Base-by-base conservation (phyloP, 2,329 filamentous ascomycete genomes). In the Diplodia corticola region DNA sequence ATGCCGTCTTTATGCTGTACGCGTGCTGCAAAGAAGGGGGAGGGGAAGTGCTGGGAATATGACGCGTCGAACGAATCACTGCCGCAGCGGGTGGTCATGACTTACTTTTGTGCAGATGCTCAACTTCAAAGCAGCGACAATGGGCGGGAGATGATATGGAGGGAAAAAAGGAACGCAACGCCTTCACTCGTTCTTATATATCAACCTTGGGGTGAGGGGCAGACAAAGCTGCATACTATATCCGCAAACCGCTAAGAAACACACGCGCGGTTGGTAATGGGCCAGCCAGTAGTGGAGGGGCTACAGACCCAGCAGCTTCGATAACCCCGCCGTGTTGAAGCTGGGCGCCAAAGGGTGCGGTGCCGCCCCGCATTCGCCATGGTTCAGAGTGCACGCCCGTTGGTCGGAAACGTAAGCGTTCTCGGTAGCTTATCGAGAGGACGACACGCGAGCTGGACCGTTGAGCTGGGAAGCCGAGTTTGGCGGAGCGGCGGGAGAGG, bases 221-320 rank as follows among this genome's bases (percentile, higher is more conserved):
- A 20, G 12, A 13, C 17, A 17, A 44, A 40, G n/a, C 17, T n/a
- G 57, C 57, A 26, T 61, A 49, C 15, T 49, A 40, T 61, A 61
- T 49, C 57, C 57, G 40, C 57, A 61, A 61, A 61, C 24, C 44
- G 57, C 57, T 49, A 61, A 61, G 44, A 61, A 35, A 61, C 26
- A 49, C 57, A 35, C 37, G 26, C 12, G n/a, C 17, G 9, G 37
- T 49, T 44, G 37, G 46, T 49, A 22, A 26, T 5, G 48, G 10
- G 22, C 5, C 48, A 26, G 20, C 17, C 48, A 26, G 20, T 24
- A 50, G 20, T 22, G n/a, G 13, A 17, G 46, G 46, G 10, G 46
- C 20, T 49, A 3, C n/a, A 24, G 46, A 26, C 44, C 44, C 44
- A 48, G 20, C 12, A 57, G 13, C 20, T 26, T 28, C 17, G 30